A percentile compares a stretch with the other conserved stretches of the same genome.
phyloP scores from a whole-genome alignment of 108 stramenopile species.

The Skeletonema tropicum region DNA sequence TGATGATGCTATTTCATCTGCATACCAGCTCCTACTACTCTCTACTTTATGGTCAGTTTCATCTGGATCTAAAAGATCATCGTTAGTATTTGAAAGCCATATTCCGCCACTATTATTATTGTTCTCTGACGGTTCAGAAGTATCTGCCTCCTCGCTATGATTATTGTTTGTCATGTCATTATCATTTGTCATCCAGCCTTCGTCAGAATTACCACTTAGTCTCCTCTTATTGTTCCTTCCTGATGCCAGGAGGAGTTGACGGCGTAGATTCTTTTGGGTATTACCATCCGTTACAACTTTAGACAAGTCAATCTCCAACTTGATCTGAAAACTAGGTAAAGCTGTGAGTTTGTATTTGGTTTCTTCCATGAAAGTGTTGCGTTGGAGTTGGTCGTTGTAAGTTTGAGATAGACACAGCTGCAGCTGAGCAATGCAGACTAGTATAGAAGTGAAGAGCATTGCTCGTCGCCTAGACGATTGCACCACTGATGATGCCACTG shows the following conservation, averaged over 20 bases:
- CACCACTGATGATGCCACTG: not conserved
- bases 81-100: not conserved
- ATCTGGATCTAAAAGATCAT: not conserved
- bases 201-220: not conserved
- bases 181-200: not conserved
- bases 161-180: not conserved
- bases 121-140: not conserved
- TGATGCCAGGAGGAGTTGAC: not conserved
- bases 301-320: constrained; percentile 29
- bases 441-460: not conserved
- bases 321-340: constrained; percentile 26
- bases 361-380: not conserved
- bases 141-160: not conserved
- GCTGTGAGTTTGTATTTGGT: constrained; percentile 32
- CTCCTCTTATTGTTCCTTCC: not conserved
- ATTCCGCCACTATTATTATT: not conserved
- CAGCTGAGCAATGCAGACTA: not conserved
- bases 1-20: not conserved
- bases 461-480: not conserved
- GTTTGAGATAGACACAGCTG: not conserved
- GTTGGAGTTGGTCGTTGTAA: not conserved
- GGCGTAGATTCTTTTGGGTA: constrained; percentile 4
- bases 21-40: constrained; percentile 3
- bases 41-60: not conserved
- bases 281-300: constrained; percentile 8